Conservation (phyloP, 805 yeast species). For the Kuraishia ogatae region DNA sequence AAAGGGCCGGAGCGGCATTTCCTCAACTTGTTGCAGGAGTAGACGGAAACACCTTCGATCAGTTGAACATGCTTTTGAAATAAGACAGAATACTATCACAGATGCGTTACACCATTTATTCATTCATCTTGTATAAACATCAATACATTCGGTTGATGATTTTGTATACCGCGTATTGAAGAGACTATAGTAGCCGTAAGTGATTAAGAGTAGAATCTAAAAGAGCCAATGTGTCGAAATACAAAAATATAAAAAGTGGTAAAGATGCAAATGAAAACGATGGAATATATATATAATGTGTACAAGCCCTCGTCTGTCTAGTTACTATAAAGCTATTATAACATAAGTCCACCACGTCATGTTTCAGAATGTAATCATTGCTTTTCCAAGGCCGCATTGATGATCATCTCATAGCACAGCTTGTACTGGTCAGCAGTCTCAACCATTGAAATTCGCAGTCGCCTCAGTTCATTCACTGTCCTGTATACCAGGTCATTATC, state of each 20-base stretch:
- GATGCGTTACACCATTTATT: not conserved
- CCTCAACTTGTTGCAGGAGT: not conserved
- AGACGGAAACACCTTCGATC: not conserved
- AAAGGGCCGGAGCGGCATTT: not conserved
- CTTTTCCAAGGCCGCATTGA: slow-evolving; percentile 4
- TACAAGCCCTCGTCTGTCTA: no score
- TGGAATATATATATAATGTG: not conserved
- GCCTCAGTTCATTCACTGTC: slow-evolving; percentile 57
- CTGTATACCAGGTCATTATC: slow-evolving; percentile 49
- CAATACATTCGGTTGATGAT: not conserved
- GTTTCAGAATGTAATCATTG: no score
- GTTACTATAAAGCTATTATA: no score
- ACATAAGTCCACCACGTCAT: no score
- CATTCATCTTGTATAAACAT: not conserved
- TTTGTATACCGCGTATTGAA: not conserved
- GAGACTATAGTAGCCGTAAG: not conserved
- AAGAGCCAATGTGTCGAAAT: not conserved
- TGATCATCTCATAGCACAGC: slow-evolving; percentile 58
- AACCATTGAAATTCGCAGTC: slow-evolving; percentile 77
- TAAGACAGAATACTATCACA: not conserved
- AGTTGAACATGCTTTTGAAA: not conserved
- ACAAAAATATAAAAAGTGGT: not conserved
- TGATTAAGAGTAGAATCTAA: not conserved
- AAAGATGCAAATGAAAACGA: not conserved
- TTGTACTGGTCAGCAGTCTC: slow-evolving; percentile 71